Evolutionary conservation across 1,284 basidiomycete genomes (phyloP).

Genomic region (Ustilago sp.): DNA sequence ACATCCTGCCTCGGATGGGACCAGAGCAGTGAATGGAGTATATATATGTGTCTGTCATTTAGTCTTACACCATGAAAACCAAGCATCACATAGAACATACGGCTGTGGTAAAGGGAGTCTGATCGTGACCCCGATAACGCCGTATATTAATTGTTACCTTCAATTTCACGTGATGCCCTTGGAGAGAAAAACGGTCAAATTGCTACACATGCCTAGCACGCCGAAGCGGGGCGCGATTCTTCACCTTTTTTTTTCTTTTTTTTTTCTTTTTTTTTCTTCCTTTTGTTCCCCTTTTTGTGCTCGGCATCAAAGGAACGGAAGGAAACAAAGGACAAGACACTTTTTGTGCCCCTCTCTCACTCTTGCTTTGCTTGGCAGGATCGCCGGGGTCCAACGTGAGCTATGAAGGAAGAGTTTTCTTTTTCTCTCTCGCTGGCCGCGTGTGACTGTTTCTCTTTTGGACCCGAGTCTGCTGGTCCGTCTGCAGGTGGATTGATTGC

Average conservation of each 20-base stretch:
- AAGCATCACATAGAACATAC: too few relatives aligned
- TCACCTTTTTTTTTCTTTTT: neutral
- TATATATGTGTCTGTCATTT: too few relatives aligned
- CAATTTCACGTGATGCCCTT: neutral
- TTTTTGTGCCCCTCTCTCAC: neutral
- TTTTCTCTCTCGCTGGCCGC: neutral
- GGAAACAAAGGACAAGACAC: neutral
- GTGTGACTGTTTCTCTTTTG: neutral
- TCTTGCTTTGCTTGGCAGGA: neutral
- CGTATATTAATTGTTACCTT: too few relatives aligned
- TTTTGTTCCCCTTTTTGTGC: neutral
- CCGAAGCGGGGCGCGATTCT: slow-evolving; percentile 1
- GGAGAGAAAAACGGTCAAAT: slow-evolving; percentile 7
- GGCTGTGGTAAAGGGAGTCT: too few relatives aligned
- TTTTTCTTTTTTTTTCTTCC: neutral
- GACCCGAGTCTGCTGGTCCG: slow-evolving; percentile 2
- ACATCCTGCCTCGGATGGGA: too few relatives aligned
- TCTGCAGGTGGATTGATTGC: neutral
- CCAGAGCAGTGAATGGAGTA: too few relatives aligned
- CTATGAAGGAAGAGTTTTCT: neutral
- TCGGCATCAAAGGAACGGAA: neutral
- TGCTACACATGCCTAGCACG: slow-evolving; percentile 9
- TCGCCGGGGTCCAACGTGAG: slow-evolving; percentile 7
- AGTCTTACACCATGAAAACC: too few relatives aligned
- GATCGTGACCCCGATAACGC: too few relatives aligned